phyloP scores from a whole-genome alignment of 805 yeast genomes.

The Saccharomycopsis fibuligera region DNA sequence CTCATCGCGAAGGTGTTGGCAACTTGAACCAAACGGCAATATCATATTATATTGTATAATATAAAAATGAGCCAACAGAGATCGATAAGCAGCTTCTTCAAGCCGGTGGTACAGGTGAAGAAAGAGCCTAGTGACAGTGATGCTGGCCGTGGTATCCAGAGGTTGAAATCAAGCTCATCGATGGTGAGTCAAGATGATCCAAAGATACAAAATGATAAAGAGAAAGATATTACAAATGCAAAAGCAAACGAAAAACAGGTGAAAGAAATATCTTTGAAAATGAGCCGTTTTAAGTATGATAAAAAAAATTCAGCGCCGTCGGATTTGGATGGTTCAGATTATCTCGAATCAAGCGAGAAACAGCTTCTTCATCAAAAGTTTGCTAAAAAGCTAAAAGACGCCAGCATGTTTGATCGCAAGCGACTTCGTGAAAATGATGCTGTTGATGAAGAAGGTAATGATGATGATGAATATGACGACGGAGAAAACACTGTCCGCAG shows the following conservation, averaged over 20 bases:
- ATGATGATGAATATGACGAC: not conserved
- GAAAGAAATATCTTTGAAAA: too few relatives aligned
- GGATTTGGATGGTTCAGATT: not conserved
- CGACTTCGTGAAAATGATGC: not conserved
- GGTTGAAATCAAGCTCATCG: too few relatives aligned
- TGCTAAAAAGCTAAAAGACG: slow-evolving; percentile 3
- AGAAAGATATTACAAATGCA: too few relatives aligned
- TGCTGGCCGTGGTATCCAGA: too few relatives aligned
- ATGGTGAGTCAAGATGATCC: too few relatives aligned
- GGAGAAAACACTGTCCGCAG: not conserved
- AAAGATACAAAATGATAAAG: too few relatives aligned
- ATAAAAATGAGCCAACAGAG: slow-evolving; percentile 2
- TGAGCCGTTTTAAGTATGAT: too few relatives aligned
- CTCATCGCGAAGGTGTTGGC: too few relatives aligned
- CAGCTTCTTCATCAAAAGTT: slow-evolving; percentile 5
- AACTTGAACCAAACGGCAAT: too few relatives aligned
- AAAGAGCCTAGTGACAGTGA: not conserved
- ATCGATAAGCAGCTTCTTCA: slow-evolving; percentile 3
- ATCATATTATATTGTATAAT: too few relatives aligned
- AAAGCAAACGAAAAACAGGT: too few relatives aligned
- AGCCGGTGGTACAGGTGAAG: not conserved
- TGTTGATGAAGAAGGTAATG: not conserved
- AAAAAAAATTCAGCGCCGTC: too few relatives aligned
- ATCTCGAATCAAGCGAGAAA: slow-evolving; percentile 3
- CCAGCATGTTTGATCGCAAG: not conserved